phyloP scores from a whole-genome alignment of 495 filamentous ascomycete genomes.

The Aspergillus saccharolyticus region DNA sequence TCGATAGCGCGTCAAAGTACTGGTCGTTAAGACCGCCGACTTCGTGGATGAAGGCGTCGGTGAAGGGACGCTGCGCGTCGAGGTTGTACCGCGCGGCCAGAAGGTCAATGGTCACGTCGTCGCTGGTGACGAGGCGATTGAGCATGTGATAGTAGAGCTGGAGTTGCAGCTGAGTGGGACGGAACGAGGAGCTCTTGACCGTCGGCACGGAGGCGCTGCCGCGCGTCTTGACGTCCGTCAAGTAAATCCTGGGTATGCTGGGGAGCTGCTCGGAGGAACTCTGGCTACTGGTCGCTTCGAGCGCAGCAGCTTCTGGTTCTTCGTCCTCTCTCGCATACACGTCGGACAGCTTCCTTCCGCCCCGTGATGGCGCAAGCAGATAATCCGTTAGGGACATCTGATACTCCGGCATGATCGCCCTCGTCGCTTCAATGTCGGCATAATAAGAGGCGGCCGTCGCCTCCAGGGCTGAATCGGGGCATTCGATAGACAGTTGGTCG shows the following conservation, averaged over 20 bases:
- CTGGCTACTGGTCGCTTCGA: constrained; percentile 10
- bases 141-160: constrained; percentile 90
- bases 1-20: constrained; percentile 38
- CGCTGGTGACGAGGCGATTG: constrained; percentile 61
- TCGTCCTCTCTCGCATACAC: constrained; percentile 10
- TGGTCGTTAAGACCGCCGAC: constrained; percentile 64
- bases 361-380: constrained; percentile 38
- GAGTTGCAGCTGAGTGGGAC: constrained; percentile 76
- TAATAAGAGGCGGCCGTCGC: constrained; percentile 39
- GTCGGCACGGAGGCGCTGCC: constrained; percentile 55
- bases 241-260: constrained; percentile 52
- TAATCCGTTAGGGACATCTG: constrained; percentile 52
- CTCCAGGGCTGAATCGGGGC: constrained; percentile 67
- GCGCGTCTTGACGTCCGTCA: constrained; percentile 88
- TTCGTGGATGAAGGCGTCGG: constrained; percentile 74
- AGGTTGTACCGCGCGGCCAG: constrained; percentile 69
- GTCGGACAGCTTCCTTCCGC: constrained; percentile 36
- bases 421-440: constrained; percentile 29
- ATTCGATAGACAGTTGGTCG: constrained; percentile 75
- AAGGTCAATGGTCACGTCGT: constrained; percentile 58
- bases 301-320: constrained; percentile 6
- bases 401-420: constrained; percentile 42
- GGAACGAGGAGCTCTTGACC: constrained; percentile 57
- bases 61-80: constrained; percentile 58
- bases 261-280: constrained; percentile 26